Base-by-base conservation (phyloP, 2,329 filamentous ascomycete genomes). In the Xylaria sp. region DNA sequence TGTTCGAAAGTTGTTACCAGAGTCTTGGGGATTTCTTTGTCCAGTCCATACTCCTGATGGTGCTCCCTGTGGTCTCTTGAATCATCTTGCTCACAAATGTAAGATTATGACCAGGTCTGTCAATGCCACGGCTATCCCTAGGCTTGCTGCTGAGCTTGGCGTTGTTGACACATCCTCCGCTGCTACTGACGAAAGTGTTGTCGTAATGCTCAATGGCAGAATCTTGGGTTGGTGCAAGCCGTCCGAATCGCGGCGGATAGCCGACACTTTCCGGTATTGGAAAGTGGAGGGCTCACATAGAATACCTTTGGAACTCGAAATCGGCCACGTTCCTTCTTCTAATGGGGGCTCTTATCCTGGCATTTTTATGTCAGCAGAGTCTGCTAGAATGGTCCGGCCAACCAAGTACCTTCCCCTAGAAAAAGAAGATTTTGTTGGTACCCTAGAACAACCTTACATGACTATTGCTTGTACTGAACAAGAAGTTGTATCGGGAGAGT, bases 21-120 rank as follows among this genome's bases (percentile, higher is more conserved):
- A 99, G 78, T 97, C 94, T 73, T 99, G 96, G 96, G 96, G 96
- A 7, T 99, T 97, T 82, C 84, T 99, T 72, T 99, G 96, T 76
- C 96, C 96, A 20, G 95, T 98, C 1, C 96, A 99, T 79, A 99
- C 96, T 4, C 96, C 96, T 69, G 96, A 99, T 86, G 96, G 96
- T 81, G 87, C 92, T 75, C 96, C 96, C 67, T 99, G 96, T 79
- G 96, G 96, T 77, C 85, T 99, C 70, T 84, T 99, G 38, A 98
- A 97, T 79, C 96, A 99, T 83, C 83, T 99, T 77, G 90, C 96
- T 0, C 96, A 98, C 82, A 97, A 97, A 80, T 98, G 96, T 81
- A 90, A 91, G 78, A 91, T 99, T 69, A 89, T 93, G 75, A 98
- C 94, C 0, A 84, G 88, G 49, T 82, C 87, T 56, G 81, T 93